Evolutionary conservation across 257 asterid genomes (phyloP), one percentile per base, ranked within the genome.

Genomic region (Echites panduratus): DNA sequence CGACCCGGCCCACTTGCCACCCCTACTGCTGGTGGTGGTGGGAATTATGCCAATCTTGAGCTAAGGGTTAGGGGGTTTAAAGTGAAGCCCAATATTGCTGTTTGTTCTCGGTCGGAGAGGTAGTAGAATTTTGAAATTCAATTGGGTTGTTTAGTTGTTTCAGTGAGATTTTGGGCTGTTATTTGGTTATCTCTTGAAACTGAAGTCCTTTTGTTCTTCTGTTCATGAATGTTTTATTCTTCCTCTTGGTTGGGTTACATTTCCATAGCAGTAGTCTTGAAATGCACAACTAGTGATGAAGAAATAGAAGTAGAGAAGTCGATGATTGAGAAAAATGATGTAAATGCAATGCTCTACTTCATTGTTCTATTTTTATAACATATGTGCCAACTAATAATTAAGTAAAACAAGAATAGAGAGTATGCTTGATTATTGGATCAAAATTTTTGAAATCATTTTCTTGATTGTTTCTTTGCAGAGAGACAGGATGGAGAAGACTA

Each of bases 401-500:
- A 44, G 22, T 20, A 19, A 13, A 58, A 44, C 49, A 53, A 50
- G 52, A 56, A 47, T n/a, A 27, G 43, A 38, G 32, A 32, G 38
- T 32, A 32, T 38, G 32, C 64, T 48, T 27, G 35, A 73, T 50
- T 29, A 0, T 61, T 52, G 24, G 17, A 50, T 41, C 45, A 17
- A 20, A 2, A 19, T 48, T 12, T 38, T 7, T 3, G n/a, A n/a
- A 38, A 9, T 32, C 22, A 27, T 41, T 41, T 27, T 64, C 61
- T n/a, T 65, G 41, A 20, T n/a, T 17, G 9, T 38, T 22, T 29
- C 61, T 45, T 41, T 57, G 69, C 83, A 91, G 99, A 91, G 81
- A 79, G 93, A 89, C 71, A 91, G 95, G 84, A 94, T 94, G 99
- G 98, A 88, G 67, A 94, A 91, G 86, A 78, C 98, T 20, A 94